phyloP scores from a whole-genome alignment of 1,284 basidiomycete genomes.

The Wallemia mellicola region DNA sequence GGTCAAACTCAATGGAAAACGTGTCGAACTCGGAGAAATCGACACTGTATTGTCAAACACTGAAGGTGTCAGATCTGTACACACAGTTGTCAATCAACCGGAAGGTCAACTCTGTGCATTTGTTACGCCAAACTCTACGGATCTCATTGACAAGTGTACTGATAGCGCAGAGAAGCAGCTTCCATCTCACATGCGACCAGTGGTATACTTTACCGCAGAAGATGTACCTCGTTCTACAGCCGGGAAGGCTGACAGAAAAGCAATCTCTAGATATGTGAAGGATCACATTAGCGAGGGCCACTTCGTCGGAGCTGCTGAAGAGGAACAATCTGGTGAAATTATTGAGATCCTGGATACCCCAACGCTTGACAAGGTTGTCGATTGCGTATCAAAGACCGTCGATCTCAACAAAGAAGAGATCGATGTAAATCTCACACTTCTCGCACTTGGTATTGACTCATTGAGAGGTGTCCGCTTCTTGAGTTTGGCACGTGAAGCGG shows the following conservation, averaged over 20 bases:
- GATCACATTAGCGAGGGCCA: not conserved
- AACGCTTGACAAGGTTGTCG: not conserved
- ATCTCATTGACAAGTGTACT: not conserved
- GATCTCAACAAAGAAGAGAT: not conserved
- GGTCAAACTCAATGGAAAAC: conserved; percentile 14
- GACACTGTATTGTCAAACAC: not conserved
- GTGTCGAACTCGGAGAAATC: conserved; percentile 12
- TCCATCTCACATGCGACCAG: not conserved
- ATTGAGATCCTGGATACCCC: not conserved
- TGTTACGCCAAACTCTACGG: not conserved
- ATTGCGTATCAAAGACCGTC: not conserved
- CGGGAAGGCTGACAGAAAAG: not conserved
- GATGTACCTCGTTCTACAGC: not conserved
- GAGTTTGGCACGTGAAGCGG: not conserved
- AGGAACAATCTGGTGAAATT: not conserved
- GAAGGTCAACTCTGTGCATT: not conserved
- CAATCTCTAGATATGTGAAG: not conserved
- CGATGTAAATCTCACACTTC: not conserved
- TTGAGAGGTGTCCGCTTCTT: not conserved
- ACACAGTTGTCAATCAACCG: not conserved
- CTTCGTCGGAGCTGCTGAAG: not conserved
- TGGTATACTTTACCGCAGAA: not conserved
- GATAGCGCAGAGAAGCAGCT: not conserved
- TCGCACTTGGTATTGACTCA: not conserved
- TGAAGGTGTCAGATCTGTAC: not conserved